Conservation (phyloP, 768 basidiomycete genomes). For the Royoungia palumana region DNA sequence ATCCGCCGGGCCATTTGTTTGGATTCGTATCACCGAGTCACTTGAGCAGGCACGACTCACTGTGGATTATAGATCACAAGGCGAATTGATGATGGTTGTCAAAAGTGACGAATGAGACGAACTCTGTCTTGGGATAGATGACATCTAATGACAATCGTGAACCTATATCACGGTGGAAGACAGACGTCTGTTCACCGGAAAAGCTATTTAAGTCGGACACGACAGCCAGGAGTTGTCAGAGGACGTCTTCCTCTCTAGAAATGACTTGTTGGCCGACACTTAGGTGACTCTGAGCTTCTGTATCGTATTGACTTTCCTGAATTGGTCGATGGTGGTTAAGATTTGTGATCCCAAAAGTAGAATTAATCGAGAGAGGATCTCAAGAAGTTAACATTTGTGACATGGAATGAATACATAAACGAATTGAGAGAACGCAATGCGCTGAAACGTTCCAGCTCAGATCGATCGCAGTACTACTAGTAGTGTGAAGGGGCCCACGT, state of each 20-base stretch:
- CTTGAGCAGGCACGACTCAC: no score
- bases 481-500: conserved; percentile 4
- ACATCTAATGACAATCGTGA: background rate
- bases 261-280: no score
- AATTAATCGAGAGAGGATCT: no score
- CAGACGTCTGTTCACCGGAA: background rate
- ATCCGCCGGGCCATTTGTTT: no score
- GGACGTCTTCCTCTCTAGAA: background rate
- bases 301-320: no score
- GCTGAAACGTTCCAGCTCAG: no score
- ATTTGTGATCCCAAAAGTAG: no score
- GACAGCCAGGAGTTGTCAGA: background rate
- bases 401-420: background rate
- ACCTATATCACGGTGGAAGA: background rate
- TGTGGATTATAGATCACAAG: no score
- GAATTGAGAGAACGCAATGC: background rate
- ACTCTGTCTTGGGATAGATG: background rate
- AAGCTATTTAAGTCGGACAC: background rate
- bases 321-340: no score
- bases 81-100: background rate
- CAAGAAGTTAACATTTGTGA: no score
- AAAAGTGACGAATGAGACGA: background rate
- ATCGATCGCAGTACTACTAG: background rate
- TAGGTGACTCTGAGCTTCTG: no score
- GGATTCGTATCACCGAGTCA: no score